Base-by-base conservation (phyloP, 805 yeast species). In the Torulaspora quercuum region DNA sequence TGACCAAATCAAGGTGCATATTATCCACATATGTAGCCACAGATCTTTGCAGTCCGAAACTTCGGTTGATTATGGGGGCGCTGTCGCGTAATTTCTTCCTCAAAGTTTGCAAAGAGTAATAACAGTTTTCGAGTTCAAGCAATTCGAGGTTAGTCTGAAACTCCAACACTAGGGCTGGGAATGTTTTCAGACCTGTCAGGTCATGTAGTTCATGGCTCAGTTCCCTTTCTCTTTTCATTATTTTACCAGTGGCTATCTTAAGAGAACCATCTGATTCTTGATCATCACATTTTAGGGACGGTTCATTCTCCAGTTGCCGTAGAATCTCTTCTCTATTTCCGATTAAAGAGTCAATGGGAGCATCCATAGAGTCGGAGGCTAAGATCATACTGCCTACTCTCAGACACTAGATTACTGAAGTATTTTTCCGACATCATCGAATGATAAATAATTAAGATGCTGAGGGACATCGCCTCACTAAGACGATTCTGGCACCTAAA, bases 71-170 rank as follows among this genome's bases (percentile, higher is more conserved):
- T 6, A 46, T 26, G 2, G 41, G 17, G 9, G 44, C 35, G 26
- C 43, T 44, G 14, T 45, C 46, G 16, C 42, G 39, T 7, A 57
- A 29, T 33, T 50, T 57, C 27, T 45, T 53, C 12, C 52, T 49
- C 27, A 59, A 26, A 7, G 49, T 45, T 23, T 51, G 44, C 22
- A 59, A 37, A 2, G 63, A 56, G 38, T 55, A 52, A 34, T 53
- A 59, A 33, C 63, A 57, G 41, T 56, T 57, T 31, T 57, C 62
- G n/a, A 57, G 43, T 35, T 58, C 63, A 12, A 45, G 22, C 22
- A 46, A 33, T 17, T 53, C 53, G 13, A 51, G 45, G 41, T 57
- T 58, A 5, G 59, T 47, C 14, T 53, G 53, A 19, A 57, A 50
- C 36, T 59, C 64, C 29, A 45, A 32, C 11, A 59, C 33, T 10